Evolutionary conservation across 2,329 filamentous ascomycete genomes (phyloP).

Genomic region (Botrytis paeoniae): DNA sequence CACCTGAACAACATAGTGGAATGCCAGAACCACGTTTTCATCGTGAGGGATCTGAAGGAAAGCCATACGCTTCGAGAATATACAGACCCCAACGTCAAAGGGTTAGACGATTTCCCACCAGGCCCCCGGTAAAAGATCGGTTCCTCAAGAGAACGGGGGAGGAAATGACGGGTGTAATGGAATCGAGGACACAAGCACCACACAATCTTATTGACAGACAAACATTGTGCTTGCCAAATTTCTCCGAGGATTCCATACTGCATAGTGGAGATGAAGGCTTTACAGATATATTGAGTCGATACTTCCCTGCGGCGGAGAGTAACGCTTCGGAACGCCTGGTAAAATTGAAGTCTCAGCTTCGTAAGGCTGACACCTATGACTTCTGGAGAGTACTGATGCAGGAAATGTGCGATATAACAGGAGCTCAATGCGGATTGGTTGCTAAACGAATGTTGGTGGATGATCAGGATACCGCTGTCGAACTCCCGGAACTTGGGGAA

Average conservation of each 20-base stretch:
- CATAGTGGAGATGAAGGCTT: conserved; percentile 36
- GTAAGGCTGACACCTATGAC: conserved; percentile 50
- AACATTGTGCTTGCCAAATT: conserved; percentile 35
- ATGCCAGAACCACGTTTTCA: conserved; percentile 29
- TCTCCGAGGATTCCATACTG: conserved; percentile 28
- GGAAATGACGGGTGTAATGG: conserved; percentile 23
- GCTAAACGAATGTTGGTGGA: conserved; percentile 60
- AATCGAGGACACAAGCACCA: conserved; percentile 22
- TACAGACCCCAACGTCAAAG: conserved; percentile 32
- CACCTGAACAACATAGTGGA: conserved; percentile 21
- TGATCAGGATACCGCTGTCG: conserved; percentile 55
- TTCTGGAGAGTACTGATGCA: conserved; percentile 66
- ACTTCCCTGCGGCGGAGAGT: conserved; percentile 51
- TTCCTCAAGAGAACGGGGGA: conserved; percentile 21
- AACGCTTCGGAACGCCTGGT: conserved; percentile 60
- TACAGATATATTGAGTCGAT: conserved; percentile 30
- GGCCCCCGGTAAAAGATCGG: conserved; percentile 20
- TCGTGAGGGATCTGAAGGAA: conserved; percentile 23
- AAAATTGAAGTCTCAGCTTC: conserved; percentile 55
- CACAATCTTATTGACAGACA: conserved; percentile 29
- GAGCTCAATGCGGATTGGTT: conserved; percentile 66
- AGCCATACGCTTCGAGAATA: conserved; percentile 29
- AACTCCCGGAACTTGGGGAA: conserved; percentile 59
- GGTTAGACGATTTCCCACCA: conserved; percentile 23
- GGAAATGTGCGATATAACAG: conserved; percentile 59